Base-by-base conservation (phyloP, 2,329 filamentous ascomycete genomes). In the Alternaria longipes region DNA sequence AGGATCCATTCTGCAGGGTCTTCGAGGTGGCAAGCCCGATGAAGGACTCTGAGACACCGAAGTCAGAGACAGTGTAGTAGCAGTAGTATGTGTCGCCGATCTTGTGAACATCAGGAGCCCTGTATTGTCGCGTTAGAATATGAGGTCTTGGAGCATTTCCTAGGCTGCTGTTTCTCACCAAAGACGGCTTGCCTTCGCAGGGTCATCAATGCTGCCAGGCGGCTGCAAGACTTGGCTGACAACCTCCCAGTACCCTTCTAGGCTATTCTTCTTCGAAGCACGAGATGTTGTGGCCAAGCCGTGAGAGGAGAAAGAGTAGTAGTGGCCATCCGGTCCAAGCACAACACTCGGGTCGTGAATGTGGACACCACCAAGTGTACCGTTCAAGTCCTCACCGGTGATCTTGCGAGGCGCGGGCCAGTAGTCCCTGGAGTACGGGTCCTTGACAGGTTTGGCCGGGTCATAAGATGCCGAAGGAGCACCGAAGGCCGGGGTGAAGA, bases 51-150 rank as follows among this genome's bases (percentile, higher is more conserved):
- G 88, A 86, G 1, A 81, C 83, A 0, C 87, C 87, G 57, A 87
- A 88, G 1, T 82, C 80, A 47, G 83, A 86, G n/a, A 89, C 86
- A 1, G 85, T 80, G 73, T 90, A 89, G 81, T 88, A 89, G 20
- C 85, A 73, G 66, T 88, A 83, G 76, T 88, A 90, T 1, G 79
- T 78, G 49, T 75, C 79, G 59, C 56, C 46, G 18, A 54, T 54
- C 44, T 57, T 60, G 52, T 63, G 60, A 8, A 68, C 64, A 14
- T 66, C 64, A 11, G 64, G 66, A 11, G 66, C 66, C 64, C 64
- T 50, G 9, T 5, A 26, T 18, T 26, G n/a, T 36, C 24, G 14
- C 9, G 24, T 45, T 45, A 45, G 22, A n/a, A 45, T 9, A 7
- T 45, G 24, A 16, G 14, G 3, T 11, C 3, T n/a, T 11, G 42